Percentiles rank a stretch among this genome's conserved stretches.
These are phyloP conservation scores for Ruellia speciosa DNA, from an alignment of 305 asterid species.

Conservation along the genomic window DNA sequence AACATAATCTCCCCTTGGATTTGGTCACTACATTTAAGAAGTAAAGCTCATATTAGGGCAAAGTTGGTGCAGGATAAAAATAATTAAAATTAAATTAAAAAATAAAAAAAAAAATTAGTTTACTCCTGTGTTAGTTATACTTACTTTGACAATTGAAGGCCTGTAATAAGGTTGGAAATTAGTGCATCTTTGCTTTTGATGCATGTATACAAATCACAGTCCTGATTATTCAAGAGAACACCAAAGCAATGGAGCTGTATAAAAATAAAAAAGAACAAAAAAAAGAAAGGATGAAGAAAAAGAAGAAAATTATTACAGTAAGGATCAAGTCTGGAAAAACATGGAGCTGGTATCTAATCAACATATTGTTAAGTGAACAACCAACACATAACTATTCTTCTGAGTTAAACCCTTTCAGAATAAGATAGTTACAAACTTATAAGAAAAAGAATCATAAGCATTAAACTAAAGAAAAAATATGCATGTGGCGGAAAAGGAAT, in stretches of 20 bases:
- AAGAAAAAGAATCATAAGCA: no score
- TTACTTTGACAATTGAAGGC: conserved; percentile 88
- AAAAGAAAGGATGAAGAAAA: not conserved
- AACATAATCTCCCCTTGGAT: conserved; percentile 89
- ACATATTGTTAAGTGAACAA: no score
- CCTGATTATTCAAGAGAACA: conserved; percentile 60
- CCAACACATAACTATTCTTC: no score
- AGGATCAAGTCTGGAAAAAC: not conserved
- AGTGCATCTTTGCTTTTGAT: conserved; percentile 58
- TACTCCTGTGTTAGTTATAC: conserved; percentile 21
- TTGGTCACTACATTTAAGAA: conserved; percentile 56
- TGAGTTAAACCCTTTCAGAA: no score
- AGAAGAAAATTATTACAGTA: not conserved
- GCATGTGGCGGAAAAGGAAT: no score
- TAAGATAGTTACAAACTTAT: no score
- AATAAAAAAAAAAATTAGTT: conserved; percentile 7
- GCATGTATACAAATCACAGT: conserved; percentile 39
- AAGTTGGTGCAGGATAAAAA: conserved; percentile 9
- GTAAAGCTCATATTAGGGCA: conserved; percentile 18
- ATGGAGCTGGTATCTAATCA: no score
- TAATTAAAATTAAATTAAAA: no score
- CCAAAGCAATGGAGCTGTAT: conserved; percentile 90
- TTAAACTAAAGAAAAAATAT: no score
- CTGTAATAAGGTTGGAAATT: conserved; percentile 63
- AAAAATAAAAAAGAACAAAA: not conserved